Conservation (phyloP, 164 flowering plant species). For the Aristolochia contorta region DNA sequence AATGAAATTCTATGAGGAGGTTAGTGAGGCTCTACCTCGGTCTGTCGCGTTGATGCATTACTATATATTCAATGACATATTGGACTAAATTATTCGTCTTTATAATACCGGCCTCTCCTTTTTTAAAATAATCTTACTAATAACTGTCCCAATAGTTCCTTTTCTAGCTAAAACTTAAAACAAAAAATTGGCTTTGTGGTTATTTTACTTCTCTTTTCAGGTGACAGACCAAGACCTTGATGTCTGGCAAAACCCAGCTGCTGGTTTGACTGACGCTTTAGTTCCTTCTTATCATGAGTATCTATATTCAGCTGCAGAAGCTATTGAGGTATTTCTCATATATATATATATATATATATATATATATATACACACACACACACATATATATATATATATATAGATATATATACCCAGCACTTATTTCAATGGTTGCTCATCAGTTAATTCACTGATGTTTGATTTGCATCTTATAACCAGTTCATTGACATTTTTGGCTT, state of each 20-base stretch:
- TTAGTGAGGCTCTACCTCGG: conserved; percentile 2
- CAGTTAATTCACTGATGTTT: too few relatives aligned
- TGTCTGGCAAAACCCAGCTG: conserved; percentile 76
- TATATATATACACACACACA: too few relatives aligned
- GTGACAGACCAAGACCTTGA: conserved; percentile 89
- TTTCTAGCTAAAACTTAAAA: background rate
- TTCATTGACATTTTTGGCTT: too few relatives aligned
- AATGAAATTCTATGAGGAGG: conserved; percentile 99
- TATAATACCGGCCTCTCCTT: background rate
- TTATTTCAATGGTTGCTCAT: too few relatives aligned
- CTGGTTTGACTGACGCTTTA: conserved; percentile 86
- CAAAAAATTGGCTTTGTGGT: background rate
- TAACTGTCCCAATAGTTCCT: background rate
- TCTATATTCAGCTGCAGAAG: conserved; percentile 85
- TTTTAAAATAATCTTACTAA: too few relatives aligned
- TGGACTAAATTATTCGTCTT: too few relatives aligned
- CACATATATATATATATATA: too few relatives aligned
- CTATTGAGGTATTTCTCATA: conserved; percentile 72
- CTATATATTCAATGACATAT: too few relatives aligned
- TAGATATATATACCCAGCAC: too few relatives aligned
- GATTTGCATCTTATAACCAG: too few relatives aligned
- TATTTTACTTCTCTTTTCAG: conserved; percentile 27
- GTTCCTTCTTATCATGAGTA: conserved; percentile 92
- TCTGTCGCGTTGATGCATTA: too few relatives aligned
- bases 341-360: too few relatives aligned